A percentile compares a stretch with the other conserved stretches of the same genome.
Conservation (phyloP, 2,329 filamentous ascomycete species). For the Claviceps africana region DNA sequence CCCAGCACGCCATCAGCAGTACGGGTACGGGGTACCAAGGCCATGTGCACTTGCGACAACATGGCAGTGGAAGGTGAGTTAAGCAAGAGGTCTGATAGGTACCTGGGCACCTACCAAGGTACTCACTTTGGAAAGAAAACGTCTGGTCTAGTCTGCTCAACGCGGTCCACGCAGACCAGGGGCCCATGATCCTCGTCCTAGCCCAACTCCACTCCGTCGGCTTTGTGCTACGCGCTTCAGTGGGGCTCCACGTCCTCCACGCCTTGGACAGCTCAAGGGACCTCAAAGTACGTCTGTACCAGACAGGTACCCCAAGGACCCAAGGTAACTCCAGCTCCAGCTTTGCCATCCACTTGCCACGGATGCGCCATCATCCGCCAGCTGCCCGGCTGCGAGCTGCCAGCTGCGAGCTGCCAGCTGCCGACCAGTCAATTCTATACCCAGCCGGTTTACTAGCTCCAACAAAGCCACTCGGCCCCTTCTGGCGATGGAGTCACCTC, state of each 20-base stretch:
- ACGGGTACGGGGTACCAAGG: background rate
- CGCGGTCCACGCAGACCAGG: background rate
- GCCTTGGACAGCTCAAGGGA: constrained; percentile 5
- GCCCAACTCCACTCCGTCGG: background rate
- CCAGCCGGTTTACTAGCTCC: background rate
- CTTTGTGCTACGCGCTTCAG: constrained; percentile 1
- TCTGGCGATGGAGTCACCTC: background rate
- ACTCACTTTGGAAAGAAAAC: no score
- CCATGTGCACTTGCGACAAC: background rate
- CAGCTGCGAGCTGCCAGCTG: background rate
- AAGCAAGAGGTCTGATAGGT: no score
- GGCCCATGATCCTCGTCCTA: background rate
- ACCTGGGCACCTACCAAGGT: no score
- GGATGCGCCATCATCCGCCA: constrained; percentile 9
- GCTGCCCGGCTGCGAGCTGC: constrained; percentile 11
- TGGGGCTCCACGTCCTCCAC: no score
- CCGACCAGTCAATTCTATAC: background rate
- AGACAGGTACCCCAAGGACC: no score
- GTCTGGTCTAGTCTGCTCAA: no score
- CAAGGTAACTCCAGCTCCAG: background rate
- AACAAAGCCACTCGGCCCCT: background rate
- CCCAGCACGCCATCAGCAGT: background rate
- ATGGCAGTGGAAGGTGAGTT: no score
- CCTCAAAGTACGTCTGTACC: no score
- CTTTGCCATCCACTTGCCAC: background rate